Percentiles rank a stretch among this genome's conserved stretches.
Conservation (phyloP, 345 rosid genomes). For the Cardamine resedifolia region DNA sequence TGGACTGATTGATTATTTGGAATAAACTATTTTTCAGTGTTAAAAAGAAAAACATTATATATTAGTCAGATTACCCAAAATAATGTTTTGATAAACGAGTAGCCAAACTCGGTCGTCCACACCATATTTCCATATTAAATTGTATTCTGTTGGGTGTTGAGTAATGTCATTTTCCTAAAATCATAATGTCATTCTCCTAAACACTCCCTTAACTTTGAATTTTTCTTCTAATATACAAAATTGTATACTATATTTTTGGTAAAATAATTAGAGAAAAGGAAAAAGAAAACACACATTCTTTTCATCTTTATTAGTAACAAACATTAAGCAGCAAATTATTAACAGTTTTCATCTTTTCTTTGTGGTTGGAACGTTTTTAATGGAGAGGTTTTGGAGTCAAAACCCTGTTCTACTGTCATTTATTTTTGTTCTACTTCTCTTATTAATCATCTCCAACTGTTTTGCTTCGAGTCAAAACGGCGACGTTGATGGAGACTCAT, state of each 20-base stretch:
- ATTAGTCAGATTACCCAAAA: background rate
- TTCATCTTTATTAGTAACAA: background rate
- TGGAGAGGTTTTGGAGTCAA: constrained; percentile 11
- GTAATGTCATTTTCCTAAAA: background rate
- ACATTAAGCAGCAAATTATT: background rate
- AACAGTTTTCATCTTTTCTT: no score
- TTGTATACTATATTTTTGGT: background rate
- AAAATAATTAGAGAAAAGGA: background rate
- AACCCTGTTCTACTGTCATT: background rate
- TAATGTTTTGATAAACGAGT: background rate
- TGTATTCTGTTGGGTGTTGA: background rate
- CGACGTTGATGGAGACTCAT: background rate
- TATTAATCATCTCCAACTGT: background rate
- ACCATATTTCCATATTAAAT: background rate
- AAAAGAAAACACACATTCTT: constrained; percentile 22
- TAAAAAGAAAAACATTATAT: background rate
- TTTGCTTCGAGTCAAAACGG: constrained; percentile 15
- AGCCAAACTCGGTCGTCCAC: background rate
- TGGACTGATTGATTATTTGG: no score
- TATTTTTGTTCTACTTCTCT: constrained; percentile 13
- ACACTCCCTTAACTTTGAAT: background rate
- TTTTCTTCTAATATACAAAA: background rate
- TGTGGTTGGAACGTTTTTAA: background rate
- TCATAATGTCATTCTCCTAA: background rate
- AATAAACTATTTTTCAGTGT: no score